Conservation (phyloP, 306 rosid species). For the Castanospermum australe region DNA sequence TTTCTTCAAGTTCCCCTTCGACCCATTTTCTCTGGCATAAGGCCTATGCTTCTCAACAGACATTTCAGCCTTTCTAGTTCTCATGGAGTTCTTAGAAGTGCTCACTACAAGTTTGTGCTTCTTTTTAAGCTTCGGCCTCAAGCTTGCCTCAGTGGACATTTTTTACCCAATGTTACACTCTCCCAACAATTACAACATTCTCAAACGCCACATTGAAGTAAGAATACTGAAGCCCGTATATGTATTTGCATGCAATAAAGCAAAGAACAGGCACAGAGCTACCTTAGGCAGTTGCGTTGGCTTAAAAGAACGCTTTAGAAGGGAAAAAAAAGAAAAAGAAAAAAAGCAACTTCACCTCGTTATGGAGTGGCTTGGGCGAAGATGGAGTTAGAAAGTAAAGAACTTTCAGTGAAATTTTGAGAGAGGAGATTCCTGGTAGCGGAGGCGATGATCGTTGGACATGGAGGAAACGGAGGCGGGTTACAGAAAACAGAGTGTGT, state of each 20-base stretch:
- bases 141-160: conserved; percentile 34
- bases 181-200: background rate
- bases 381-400: background rate
- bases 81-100: conserved; percentile 7
- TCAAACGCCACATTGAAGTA: background rate
- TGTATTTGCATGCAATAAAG: background rate
- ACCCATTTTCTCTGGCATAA: conserved; percentile 21
- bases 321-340: too few species aligned
- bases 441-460: background rate
- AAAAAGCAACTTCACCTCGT: background rate
- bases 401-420: background rate
- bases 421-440: background rate
- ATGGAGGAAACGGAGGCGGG: background rate
- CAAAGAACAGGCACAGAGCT: background rate
- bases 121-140: conserved; percentile 27
- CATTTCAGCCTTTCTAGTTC: background rate
- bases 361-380: background rate
- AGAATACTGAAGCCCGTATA: background rate
- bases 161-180: background rate
- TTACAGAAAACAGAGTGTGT: too few species aligned
- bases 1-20: conserved; percentile 21
- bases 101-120: conserved; percentile 6
- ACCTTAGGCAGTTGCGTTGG: background rate
- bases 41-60: background rate
- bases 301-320: background rate